A percentile compares a stretch with the other conserved stretches of the same genome.
Conservation (phyloP, 352 stramenopile genomes). For the Pythium rishiriense region DNA sequence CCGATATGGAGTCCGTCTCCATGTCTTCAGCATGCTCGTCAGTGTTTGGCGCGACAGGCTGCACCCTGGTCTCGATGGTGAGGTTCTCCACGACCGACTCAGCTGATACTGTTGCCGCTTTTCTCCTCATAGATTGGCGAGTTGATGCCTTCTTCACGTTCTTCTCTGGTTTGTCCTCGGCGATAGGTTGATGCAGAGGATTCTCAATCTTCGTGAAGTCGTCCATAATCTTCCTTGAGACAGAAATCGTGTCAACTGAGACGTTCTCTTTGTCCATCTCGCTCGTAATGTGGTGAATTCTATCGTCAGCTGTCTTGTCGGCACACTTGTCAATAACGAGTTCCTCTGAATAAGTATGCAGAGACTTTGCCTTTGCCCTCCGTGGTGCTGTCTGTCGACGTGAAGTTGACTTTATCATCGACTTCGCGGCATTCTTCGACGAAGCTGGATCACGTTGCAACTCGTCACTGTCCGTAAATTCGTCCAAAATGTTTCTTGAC, state of each 20-base stretch:
- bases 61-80: background rate
- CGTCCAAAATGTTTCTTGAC: background rate
- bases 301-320: background rate
- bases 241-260: background rate
- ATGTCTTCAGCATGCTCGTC: background rate
- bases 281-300: background rate
- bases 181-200: background rate
- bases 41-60: background rate
- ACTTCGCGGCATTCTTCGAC: background rate
- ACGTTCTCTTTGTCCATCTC: slow-evolving; percentile 16
- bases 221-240: slow-evolving; percentile 19
- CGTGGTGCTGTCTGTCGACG: background rate
- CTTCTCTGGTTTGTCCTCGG: background rate
- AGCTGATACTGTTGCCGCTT: background rate
- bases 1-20: background rate
- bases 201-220: slow-evolving; percentile 7
- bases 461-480: background rate
- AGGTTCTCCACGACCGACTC: background rate
- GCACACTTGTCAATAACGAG: background rate
- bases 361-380: background rate
- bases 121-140: background rate
- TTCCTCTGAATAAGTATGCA: background rate
- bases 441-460: background rate
- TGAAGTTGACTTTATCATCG: background rate
- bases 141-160: background rate